phyloP scores from a whole-genome alignment of 2,329 filamentous ascomycete species.

The Lecanosticta acicola region DNA sequence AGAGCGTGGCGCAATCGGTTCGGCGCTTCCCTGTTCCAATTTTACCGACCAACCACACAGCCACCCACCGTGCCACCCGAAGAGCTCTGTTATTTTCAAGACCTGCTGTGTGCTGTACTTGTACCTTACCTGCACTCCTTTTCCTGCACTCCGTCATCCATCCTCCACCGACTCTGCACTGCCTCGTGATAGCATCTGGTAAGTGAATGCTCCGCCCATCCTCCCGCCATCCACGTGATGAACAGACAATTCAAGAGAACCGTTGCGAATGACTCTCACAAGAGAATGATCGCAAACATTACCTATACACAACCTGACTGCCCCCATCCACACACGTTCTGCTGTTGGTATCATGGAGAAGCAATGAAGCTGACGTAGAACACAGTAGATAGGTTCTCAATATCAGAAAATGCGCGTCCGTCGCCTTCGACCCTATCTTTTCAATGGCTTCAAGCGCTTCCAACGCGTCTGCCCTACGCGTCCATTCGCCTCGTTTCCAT shows the following conservation, averaged over 20 bases:
- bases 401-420: constrained; percentile 40
- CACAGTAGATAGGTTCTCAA: constrained; percentile 21
- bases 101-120: no score
- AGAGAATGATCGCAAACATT: constrained; percentile 48
- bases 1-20: no score
- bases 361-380: constrained; percentile 7
- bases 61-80: no score
- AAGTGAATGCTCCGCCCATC: constrained; percentile 1
- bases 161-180: not conserved
- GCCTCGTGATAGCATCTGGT: constrained; percentile 5
- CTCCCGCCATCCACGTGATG: constrained; percentile 14
- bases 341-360: not conserved
- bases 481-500: constrained; percentile 41
- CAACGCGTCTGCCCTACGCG: constrained; percentile 32
- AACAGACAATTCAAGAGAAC: constrained; percentile 47
- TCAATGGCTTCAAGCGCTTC: constrained; percentile 28
- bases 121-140: no score
- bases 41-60: no score
- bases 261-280: constrained; percentile 59
- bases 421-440: constrained; percentile 52
- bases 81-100: no score
- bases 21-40: no score
- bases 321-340: not conserved
- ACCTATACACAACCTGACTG: constrained; percentile 22
- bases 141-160: not conserved